Conservation (phyloP, 768 basidiomycete genomes). For the Lentinula guzmanii region DNA sequence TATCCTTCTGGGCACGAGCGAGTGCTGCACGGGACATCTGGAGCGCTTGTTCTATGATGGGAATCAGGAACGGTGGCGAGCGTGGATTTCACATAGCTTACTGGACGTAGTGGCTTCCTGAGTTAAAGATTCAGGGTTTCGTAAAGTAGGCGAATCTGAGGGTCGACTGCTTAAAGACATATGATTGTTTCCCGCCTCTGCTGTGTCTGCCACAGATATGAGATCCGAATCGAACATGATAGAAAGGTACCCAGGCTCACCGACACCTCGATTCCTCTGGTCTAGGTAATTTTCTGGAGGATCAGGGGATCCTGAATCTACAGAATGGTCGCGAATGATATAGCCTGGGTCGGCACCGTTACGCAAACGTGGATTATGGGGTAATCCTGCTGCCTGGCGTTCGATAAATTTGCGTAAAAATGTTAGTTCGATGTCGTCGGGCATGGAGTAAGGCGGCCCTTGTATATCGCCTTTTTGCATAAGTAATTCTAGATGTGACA, state of each 20-base stretch:
- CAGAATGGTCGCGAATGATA: slow-evolving; percentile 36
- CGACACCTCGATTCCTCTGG: slow-evolving; percentile 12
- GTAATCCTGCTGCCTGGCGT: slow-evolving; percentile 65
- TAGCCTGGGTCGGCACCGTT: slow-evolving; percentile 35
- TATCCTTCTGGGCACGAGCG: slow-evolving; percentile 62
- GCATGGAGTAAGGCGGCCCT: slow-evolving; percentile 77
- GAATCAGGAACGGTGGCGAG: slow-evolving; percentile 9
- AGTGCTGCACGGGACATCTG: slow-evolving; percentile 55
- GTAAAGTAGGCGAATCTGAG: slow-evolving; percentile 46
- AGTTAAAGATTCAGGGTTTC: slow-evolving; percentile 44
- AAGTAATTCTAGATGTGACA: slow-evolving; percentile 80
- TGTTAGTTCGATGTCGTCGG: slow-evolving; percentile 69
- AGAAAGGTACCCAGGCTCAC: slow-evolving; percentile 16
- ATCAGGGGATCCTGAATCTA: slow-evolving; percentile 43
- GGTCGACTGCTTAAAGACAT: slow-evolving; percentile 26
- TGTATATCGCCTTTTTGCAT: slow-evolving; percentile 88
- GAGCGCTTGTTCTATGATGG: slow-evolving; percentile 47
- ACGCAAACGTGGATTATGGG: slow-evolving; percentile 77
- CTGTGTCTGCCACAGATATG: slow-evolving; percentile 10
- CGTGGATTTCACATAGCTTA: slow-evolving; percentile 24
- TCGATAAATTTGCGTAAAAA: slow-evolving; percentile 83
- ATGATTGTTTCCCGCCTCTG: slow-evolving; percentile 12
- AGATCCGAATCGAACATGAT: background rate
- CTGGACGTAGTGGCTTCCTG: slow-evolving; percentile 58
- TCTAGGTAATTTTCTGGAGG: slow-evolving; percentile 37